phyloP scores from a whole-genome alignment of 2,329 filamentous ascomycete species.

The Colletotrichum sp. region DNA sequence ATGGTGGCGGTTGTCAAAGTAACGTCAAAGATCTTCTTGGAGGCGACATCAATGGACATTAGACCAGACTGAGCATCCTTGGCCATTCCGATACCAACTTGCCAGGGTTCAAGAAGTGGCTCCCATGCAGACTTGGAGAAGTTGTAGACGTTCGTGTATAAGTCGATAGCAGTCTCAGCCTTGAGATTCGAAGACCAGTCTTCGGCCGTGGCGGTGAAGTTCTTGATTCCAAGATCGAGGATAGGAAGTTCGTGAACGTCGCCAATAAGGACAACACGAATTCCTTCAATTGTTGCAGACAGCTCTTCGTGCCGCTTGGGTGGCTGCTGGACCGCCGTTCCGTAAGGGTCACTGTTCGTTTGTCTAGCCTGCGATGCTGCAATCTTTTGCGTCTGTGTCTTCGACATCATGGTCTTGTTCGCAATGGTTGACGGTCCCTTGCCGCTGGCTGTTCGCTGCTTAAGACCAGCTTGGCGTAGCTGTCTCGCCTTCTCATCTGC shows the following conservation, averaged over 20 bases:
- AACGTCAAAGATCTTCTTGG: conserved; percentile 88
- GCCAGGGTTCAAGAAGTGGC: conserved; percentile 94
- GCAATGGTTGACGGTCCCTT: conserved; percentile 58
- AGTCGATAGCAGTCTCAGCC: conserved; percentile 88
- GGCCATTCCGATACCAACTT: conserved; percentile 87
- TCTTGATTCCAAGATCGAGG: conserved; percentile 90
- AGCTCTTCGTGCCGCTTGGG: conserved; percentile 71
- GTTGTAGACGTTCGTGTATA: conserved; percentile 97
- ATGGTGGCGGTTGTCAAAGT: conserved; percentile 94
- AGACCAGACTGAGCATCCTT: conserved; percentile 77
- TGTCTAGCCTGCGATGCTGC: conserved; percentile 30
- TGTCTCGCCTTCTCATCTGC: conserved; percentile 63
- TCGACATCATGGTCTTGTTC: conserved; percentile 39
- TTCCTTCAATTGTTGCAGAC: conserved; percentile 83
- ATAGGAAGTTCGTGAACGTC: conserved; percentile 96
- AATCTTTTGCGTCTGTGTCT: conserved; percentile 36
- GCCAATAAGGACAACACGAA: conserved; percentile 92
- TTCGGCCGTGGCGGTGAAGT: conserved; percentile 81
- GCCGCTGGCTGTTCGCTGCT: conserved; percentile 62
- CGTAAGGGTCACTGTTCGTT: not conserved
- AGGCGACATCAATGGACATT: conserved; percentile 83
- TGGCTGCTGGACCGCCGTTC: conserved; percentile 18
- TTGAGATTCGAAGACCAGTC: conserved; percentile 92
- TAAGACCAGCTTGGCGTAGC: conserved; percentile 52
- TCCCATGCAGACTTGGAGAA: conserved; percentile 99